Percentiles rank a stretch among this genome's conserved stretches.
phyloP scores from a whole-genome alignment of 1,284 basidiomycete genomes.

The Pseudozyma flocculosa region DNA sequence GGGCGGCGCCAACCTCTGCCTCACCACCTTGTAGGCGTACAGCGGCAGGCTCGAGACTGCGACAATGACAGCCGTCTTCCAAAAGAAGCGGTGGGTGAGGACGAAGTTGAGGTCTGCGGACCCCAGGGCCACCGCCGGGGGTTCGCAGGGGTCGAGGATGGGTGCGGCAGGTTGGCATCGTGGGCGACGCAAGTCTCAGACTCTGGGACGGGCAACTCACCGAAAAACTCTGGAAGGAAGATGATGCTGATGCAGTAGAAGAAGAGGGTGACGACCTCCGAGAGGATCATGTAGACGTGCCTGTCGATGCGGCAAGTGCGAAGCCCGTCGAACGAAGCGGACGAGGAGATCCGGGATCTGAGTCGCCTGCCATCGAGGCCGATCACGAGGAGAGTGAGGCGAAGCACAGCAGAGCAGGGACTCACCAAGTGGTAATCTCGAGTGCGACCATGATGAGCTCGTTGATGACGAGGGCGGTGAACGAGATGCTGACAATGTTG shows the following conservation, averaged over 20 bases:
- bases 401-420: constrained; percentile 1
- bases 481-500: constrained; percentile 97
- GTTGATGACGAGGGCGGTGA: constrained; percentile 92
- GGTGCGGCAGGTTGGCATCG: no score
- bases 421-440: constrained; percentile 93
- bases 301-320: constrained; percentile 62
- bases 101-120: constrained; percentile 86
- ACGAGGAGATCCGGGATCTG: no score
- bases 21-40: constrained; percentile 84
- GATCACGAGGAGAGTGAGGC: no score
- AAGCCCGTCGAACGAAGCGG: background rate
- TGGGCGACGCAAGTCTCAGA: no score
- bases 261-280: constrained; percentile 82
- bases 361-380: no score
- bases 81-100: constrained; percentile 79
- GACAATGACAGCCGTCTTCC: constrained; percentile 86
- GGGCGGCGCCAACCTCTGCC: constrained; percentile 83
- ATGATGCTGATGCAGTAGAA: constrained; percentile 90
- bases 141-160: no score
- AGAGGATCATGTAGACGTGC: constrained; percentile 94
- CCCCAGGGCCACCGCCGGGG: no score
- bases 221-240: constrained; percentile 92
- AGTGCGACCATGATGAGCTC: constrained; percentile 98
- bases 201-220: background rate
- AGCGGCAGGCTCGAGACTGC: constrained; percentile 85